Conservation (phyloP, 148 eudicot genomes). For the Rhododendron henanense region DNA sequence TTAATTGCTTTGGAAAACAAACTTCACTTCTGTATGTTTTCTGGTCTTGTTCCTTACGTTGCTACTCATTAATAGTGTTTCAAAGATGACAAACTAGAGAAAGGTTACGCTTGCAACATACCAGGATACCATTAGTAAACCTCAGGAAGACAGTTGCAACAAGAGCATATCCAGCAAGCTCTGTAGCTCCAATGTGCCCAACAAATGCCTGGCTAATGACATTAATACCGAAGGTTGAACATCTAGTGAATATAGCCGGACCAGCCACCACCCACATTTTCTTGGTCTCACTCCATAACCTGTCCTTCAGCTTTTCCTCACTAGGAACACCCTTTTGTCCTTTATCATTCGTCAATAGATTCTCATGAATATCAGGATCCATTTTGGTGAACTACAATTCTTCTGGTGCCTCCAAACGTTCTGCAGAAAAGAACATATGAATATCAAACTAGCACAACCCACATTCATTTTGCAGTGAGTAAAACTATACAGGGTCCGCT, state of each 20-base stretch:
- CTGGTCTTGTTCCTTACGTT: not conserved
- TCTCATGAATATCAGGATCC: conserved; percentile 6
- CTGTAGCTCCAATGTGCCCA: conserved; percentile 39
- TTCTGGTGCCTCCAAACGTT: not conserved
- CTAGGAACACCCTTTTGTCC: not conserved
- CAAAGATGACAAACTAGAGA: not conserved
- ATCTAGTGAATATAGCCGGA: conserved; percentile 39
- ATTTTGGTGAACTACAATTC: not conserved
- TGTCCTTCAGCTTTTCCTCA: conserved; percentile 13
- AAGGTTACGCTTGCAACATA: not conserved
- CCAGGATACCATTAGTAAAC: conserved; percentile 42
- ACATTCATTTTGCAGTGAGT: not conserved
- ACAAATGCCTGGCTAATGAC: conserved; percentile 41
- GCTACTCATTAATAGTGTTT: not conserved
- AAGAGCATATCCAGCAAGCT: conserved; percentile 46
- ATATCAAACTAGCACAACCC: not conserved
- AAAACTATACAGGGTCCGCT: not conserved
- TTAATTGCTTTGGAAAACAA: not conserved
- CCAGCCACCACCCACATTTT: too few species aligned
- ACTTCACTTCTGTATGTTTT: not conserved
- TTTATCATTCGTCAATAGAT: not conserved
- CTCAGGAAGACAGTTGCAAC: conserved; percentile 28
- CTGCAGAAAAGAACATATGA: not conserved
- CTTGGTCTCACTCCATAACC: conserved; percentile 31
- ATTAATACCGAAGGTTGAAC: conserved; percentile 30